Evolutionary conservation across 2,329 filamentous ascomycete species (phyloP).

Genomic region (Xylaria sp.): DNA sequence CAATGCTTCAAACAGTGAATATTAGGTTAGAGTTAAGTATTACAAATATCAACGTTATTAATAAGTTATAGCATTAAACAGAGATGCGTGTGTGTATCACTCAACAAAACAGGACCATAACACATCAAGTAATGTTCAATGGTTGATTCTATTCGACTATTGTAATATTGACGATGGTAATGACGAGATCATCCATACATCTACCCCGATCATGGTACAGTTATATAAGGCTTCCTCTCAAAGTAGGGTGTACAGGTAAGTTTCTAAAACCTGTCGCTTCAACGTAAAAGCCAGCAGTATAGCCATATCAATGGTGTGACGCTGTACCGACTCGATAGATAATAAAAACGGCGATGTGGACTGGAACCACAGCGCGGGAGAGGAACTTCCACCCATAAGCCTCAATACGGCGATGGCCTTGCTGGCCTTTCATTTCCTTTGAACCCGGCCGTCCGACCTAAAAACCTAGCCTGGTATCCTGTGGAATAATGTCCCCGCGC

Average conservation of each 20-base stretch:
- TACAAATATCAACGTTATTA: too few species aligned
- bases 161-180: constrained; percentile 15
- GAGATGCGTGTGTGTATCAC: neutral
- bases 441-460: constrained; percentile 24
- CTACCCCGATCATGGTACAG: constrained; percentile 37
- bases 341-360: constrained; percentile 19
- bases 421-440: constrained; percentile 28
- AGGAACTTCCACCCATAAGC: constrained; percentile 16
- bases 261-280: constrained; percentile 7
- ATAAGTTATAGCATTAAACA: too few species aligned
- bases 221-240: constrained; percentile 27
- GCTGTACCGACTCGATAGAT: constrained; percentile 16
- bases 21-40: too few species aligned
- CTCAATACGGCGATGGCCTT: constrained; percentile 24
- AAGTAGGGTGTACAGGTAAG: constrained; percentile 12
- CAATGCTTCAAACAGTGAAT: too few species aligned
- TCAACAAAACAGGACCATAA: neutral
- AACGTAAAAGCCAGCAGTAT: constrained; percentile 10
- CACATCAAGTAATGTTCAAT: constrained; percentile 19
- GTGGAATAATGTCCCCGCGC: constrained; percentile 30
- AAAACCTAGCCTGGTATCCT: constrained; percentile 35
- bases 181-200: constrained; percentile 23
- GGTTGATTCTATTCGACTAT: constrained; percentile 23
- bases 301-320: constrained; percentile 16
- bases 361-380: constrained; percentile 17